Evolutionary conservation across 1,284 basidiomycete species (phyloP).

Genomic region (Coriolopsis trogii): DNA sequence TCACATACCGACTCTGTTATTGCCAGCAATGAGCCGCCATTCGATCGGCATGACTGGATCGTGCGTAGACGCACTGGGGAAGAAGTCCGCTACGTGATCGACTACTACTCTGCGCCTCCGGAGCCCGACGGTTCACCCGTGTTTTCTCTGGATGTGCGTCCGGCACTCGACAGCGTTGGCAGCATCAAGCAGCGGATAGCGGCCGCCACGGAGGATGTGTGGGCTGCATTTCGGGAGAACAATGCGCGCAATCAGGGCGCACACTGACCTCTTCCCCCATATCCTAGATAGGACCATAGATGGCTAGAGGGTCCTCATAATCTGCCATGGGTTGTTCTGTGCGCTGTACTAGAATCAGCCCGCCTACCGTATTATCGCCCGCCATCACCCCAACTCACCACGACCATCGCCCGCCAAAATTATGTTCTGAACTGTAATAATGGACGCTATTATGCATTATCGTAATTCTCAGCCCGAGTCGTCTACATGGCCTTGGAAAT

Average conservation of each 20-base stretch:
- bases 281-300: too few relatives aligned
- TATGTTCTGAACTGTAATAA: conserved; percentile 11
- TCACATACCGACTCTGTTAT: not conserved
- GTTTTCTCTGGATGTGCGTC: conserved; percentile 90
- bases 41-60: conserved; percentile 99
- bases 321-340: too few relatives aligned
- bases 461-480: too few relatives aligned
- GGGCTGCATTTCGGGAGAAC: conserved; percentile 42
- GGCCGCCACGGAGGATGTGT: conserved; percentile 72
- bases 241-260: conserved; percentile 19
- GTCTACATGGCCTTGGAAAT: conserved; percentile 8
- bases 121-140: conserved; percentile 88
- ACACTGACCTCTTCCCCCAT: not conserved
- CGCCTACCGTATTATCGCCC: too few relatives aligned
- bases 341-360: too few relatives aligned
- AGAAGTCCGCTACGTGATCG: conserved; percentile 92
- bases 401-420: conserved; percentile 8
- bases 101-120: conserved; percentile 91
- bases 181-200: conserved; percentile 73
- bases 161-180: conserved; percentile 80
- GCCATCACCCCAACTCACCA: conserved; percentile 1
- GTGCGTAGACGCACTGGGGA: conserved; percentile 77
- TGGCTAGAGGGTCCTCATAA: too few relatives aligned
- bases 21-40: conserved; percentile 84
- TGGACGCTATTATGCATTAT: conserved; percentile 22